Evolutionary conservation across 2,329 filamentous ascomycete genomes (phyloP).

Genomic region (Phialocephala sp.): DNA sequence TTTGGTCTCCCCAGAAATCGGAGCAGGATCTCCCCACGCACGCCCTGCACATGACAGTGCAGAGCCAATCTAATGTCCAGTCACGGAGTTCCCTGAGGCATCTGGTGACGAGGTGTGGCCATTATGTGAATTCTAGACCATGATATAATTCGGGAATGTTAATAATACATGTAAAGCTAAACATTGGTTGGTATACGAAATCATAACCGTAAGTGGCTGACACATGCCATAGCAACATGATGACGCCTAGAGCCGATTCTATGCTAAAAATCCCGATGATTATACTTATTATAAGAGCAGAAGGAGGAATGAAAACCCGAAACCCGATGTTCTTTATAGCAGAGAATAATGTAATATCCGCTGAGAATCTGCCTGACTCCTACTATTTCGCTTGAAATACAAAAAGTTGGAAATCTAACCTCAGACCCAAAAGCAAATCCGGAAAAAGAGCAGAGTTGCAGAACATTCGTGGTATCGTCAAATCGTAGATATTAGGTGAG

Average conservation of each 20-base stretch:
- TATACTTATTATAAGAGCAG: background rate
- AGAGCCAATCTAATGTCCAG: background rate
- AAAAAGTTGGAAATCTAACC: background rate
- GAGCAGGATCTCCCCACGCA: background rate
- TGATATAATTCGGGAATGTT: conserved; percentile 7
- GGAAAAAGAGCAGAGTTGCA: conserved; percentile 7
- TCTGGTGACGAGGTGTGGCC: background rate
- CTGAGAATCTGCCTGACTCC: conserved; percentile 8
- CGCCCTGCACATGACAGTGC: conserved; percentile 2
- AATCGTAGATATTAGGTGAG: conserved; percentile 5
- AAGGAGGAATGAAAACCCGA: background rate
- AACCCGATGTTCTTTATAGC: conserved; percentile 2
- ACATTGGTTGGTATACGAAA: conserved; percentile 6
- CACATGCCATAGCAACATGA: conserved; percentile 11
- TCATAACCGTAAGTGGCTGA: conserved; percentile 15
- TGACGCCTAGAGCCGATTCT: background rate
- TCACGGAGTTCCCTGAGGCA: background rate
- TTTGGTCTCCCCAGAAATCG: background rate
- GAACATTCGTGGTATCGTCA: conserved; percentile 8
- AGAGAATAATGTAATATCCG: background rate
- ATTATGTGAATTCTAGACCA: conserved; percentile 6
- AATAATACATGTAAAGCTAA: conserved; percentile 12
- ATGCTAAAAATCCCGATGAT: conserved; percentile 16
- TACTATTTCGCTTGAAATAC: background rate
- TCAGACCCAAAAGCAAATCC: conserved; percentile 5